phyloP scores from a whole-genome alignment of 2,329 filamentous ascomycete species.

The Verticillium isaacii region DNA sequence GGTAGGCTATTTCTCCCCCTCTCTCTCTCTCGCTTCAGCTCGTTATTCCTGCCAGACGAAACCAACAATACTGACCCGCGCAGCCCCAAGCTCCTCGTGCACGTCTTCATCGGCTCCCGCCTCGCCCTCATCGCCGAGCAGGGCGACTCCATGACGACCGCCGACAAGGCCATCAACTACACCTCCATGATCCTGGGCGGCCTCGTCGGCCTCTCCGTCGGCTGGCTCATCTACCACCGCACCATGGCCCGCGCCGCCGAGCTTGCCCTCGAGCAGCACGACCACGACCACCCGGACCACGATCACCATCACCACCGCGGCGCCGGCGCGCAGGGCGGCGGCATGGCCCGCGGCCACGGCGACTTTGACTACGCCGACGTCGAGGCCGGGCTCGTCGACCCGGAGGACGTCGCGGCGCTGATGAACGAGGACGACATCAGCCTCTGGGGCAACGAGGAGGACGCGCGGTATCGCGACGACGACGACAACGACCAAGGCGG shows the following conservation, averaged over 20 bases:
- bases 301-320: conserved; percentile 1
- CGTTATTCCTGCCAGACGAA: too few relatives aligned
- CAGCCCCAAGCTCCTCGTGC: conserved; percentile 79
- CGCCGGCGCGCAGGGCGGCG: conserved; percentile 3
- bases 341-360: conserved; percentile 6
- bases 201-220: conserved; percentile 68
- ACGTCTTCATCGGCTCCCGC: conserved; percentile 85
- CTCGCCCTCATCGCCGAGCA: conserved; percentile 79
- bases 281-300: conserved; percentile 24
- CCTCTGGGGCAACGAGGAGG: conserved; percentile 40
- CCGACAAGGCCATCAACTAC: conserved; percentile 80
- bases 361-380: conserved; percentile 37
- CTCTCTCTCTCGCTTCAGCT: too few relatives aligned
- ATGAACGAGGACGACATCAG: conserved; percentile 58
- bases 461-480: conserved; percentile 19
- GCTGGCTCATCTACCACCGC: conserved; percentile 76
- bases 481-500: conserved; percentile 17
- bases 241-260: conserved; percentile 60
- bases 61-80: too few relatives aligned
- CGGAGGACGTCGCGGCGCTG: conserved; percentile 46
- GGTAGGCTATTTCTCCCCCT: too few relatives aligned
- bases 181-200: conserved; percentile 70
- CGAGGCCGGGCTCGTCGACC: conserved; percentile 38
- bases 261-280: conserved; percentile 42
- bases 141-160: conserved; percentile 74